Evolutionary conservation across 1,139 yeast species (phyloP), one percentile per base, ranked within the genome.

Genomic region (Kazachstania sp.): DNA sequence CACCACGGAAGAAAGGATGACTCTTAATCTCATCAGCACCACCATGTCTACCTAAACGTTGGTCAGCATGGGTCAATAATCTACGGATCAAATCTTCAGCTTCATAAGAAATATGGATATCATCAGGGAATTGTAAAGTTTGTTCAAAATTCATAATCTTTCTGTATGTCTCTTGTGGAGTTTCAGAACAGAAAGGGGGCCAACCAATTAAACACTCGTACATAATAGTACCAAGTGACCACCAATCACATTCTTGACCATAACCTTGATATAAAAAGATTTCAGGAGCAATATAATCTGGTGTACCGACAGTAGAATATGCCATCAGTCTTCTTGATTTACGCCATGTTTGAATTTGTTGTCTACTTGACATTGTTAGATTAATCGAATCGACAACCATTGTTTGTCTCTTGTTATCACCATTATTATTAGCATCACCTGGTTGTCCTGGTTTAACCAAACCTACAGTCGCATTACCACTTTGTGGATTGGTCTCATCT

Each of bases 271-370:
- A 97, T 43, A 77, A 72, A 53, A 94, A 87, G 0, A 97, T 90
- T 62, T 94, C 99, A 0, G 99, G 99, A 0, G 99, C 95, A 38
- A 94, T 74, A 65, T 94, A 94, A 63, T 94, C 99, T 0, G 99
- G 98, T 0, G 99, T 94, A 0, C 99, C 99, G 35, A 88, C 99
- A 0, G 98, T 92, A 4, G 97, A 88, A 64, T 92, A 92, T 0
- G 98, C 98, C 98, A 94, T 94, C 48, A 92, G 69, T 57, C 98
- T 77, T 61, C 99, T 77, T 19, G 95, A 86, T 66, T 90, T 88
- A 64, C 98, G 79, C 99, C 98, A 92, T 0, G 99, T 92, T 67
- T 94, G 95, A 75, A 94, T 88, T 66, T 92, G 97, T 65, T 92
- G 97, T 58, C 97, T 77, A 64, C 90, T 90, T 15, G 96, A 84